Conservation (phyloP, 176 grass and related monocot species). For the Pharus latifolius region DNA sequence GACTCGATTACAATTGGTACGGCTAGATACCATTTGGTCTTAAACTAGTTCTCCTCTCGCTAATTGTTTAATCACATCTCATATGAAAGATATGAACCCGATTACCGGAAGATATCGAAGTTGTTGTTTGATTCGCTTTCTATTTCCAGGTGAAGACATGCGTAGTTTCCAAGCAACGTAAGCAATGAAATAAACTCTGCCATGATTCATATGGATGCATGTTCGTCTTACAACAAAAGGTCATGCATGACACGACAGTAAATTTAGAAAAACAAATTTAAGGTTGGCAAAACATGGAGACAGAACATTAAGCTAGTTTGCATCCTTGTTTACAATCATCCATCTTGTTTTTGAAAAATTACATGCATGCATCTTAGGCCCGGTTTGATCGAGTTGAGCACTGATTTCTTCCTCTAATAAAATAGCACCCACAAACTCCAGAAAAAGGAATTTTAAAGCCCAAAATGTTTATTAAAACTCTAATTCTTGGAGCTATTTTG, state of each 20-base stretch:
- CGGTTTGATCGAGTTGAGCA: no score
- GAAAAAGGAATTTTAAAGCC: no score
- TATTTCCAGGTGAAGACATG: not conserved
- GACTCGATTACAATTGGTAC: conserved; percentile 2
- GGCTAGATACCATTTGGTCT: conserved; percentile 11
- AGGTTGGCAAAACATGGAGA: not conserved
- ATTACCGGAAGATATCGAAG: no score
- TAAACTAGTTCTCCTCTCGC: conserved; percentile 3
- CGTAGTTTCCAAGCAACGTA: not conserved
- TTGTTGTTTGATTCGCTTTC: no score
- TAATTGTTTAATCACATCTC: not conserved
- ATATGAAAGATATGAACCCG: not conserved
- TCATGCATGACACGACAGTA: not conserved
- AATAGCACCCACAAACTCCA: no score
- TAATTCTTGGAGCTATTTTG: no score
- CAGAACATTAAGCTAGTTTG: not conserved
- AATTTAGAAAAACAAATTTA: not conserved
- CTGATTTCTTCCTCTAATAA: no score
- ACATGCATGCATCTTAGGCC: no score
- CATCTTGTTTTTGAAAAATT: no score
- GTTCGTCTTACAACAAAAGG: not conserved
- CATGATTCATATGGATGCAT: not conserved
- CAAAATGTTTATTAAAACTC: no score
- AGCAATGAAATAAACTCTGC: not conserved
- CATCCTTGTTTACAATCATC: no score